Evolutionary conservation across 2,329 filamentous ascomycete genomes (phyloP).

Genomic region (Claviceps arundinis): DNA sequence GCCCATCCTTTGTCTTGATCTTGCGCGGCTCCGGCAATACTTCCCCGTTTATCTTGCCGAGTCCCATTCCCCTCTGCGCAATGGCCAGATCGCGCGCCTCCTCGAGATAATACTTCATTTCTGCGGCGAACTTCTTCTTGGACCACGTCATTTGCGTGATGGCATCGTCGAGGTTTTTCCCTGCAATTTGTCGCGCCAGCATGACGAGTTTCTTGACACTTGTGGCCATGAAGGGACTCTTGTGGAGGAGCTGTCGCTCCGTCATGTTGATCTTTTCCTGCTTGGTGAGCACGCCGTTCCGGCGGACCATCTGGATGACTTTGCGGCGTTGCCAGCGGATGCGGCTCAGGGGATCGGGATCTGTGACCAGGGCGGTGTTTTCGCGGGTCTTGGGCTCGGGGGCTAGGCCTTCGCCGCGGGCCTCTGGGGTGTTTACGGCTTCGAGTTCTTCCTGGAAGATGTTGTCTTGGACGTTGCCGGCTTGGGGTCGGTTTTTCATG

Average conservation of each 20-base stretch:
- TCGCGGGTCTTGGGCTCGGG: conserved; percentile 27
- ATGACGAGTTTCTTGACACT: conserved; percentile 84
- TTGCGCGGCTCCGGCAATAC: conserved; percentile 26
- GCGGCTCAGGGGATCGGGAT: conserved; percentile 62
- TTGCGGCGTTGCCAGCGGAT: conserved; percentile 72
- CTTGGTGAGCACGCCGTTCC: conserved; percentile 37
- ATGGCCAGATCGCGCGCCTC: conserved; percentile 72
- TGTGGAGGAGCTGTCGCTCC: conserved; percentile 40
- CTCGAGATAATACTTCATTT: conserved; percentile 67
- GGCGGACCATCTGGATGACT: conserved; percentile 60
- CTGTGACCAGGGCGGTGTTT: conserved; percentile 49
- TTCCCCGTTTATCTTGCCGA: conserved; percentile 35
- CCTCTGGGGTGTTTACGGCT: conserved; percentile 15
- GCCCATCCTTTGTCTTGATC: conserved; percentile 64
- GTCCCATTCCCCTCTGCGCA: conserved; percentile 71
- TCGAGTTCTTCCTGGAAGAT: conserved; percentile 50
- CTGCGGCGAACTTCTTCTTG: conserved; percentile 80
- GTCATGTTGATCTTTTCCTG: conserved; percentile 53
- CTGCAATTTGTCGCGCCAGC: conserved; percentile 75
- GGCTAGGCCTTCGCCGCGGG: not conserved
- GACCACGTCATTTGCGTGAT: conserved; percentile 91
- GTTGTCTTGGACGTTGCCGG: conserved; percentile 36
- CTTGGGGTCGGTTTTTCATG: conserved; percentile 13
- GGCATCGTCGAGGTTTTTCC: conserved; percentile 88
- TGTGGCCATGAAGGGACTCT: conserved; percentile 66